Evolutionary conservation across 306 rosid genomes (phyloP).

Genomic region (Herpetospermum pedunculosum): DNA sequence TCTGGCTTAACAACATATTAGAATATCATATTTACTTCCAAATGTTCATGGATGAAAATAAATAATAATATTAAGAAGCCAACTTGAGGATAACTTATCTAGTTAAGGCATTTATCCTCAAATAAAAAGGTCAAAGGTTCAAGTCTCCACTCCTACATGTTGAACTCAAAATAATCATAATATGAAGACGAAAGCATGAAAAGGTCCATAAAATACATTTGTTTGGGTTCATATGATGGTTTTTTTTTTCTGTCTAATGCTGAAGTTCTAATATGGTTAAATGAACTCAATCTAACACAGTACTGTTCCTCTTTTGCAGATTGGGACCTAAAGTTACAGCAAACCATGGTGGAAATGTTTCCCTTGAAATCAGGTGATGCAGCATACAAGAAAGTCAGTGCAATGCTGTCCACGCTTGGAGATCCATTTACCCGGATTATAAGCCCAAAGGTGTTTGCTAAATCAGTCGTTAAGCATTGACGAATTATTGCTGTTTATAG

Average conservation of each 20-base stretch:
- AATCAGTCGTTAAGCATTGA: neutral
- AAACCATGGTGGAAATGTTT: conserved; percentile 98
- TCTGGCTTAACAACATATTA: neutral
- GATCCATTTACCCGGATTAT: conserved; percentile 92
- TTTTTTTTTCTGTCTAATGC: neutral
- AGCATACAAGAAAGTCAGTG: conserved; percentile 79
- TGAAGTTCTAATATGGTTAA: neutral
- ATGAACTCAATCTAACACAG: neutral
- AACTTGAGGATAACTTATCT: too few relatives aligned
- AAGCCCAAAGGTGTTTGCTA: conserved; percentile 66
- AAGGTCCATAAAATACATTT: neutral
- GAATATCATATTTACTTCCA: neutral
- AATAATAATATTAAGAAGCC: neutral
- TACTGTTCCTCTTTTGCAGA: conserved; percentile 28
- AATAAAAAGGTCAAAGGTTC: too few relatives aligned
- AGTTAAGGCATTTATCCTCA: neutral
- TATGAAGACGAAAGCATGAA: neutral
- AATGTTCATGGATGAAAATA: neutral
- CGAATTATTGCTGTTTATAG: neutral
- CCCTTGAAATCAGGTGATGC: conserved; percentile 82
- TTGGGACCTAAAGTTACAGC: conserved; percentile 90
- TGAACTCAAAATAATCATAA: neutral
- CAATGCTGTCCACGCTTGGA: conserved; percentile 96
- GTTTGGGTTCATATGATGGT: neutral
- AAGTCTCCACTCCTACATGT: too few relatives aligned